phyloP scores from a whole-genome alignment of 2,329 filamentous ascomycete species.

The Emmonsiellopsis sp. region DNA sequence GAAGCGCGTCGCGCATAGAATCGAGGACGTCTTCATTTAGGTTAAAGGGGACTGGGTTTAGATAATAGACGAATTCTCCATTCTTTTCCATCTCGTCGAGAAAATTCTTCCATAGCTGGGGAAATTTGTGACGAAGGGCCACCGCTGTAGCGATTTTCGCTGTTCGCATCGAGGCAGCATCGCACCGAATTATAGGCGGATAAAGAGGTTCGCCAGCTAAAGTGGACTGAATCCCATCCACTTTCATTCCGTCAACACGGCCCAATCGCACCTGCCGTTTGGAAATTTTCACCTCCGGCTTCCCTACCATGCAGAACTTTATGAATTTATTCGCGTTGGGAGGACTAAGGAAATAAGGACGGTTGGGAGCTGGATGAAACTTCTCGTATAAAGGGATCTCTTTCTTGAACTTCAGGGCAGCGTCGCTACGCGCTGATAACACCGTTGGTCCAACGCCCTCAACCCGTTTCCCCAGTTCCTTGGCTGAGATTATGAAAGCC shows the following conservation, averaged over 20 bases:
- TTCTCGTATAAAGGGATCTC: neutral
- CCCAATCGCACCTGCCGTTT: no score
- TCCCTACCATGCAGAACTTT: neutral
- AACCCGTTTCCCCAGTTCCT: constrained; percentile 27
- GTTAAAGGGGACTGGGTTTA: neutral
- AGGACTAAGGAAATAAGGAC: no score
- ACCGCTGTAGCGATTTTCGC: neutral
- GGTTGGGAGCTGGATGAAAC: no score
- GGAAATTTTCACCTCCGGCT: neutral
- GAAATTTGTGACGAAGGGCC: neutral
- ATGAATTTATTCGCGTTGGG: neutral
- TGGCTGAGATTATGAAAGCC: constrained; percentile 25
- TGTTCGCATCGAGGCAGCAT: neutral
- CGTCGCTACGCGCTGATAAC: constrained; percentile 25
- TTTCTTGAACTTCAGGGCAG: constrained; percentile 31
- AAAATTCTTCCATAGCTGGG: neutral
- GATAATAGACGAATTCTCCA: neutral
- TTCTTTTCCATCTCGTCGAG: neutral
- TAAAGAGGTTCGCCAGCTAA: no score
- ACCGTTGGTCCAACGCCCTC: constrained; percentile 18
- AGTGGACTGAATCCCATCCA: neutral
- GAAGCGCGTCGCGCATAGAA: constrained; percentile 10
- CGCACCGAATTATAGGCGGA: no score
- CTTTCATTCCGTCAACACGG: no score
- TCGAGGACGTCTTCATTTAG: constrained; percentile 1